Evolutionary conservation across 176 grass and related monocot species (phyloP).

Genomic region (Eleusine coracana): DNA sequence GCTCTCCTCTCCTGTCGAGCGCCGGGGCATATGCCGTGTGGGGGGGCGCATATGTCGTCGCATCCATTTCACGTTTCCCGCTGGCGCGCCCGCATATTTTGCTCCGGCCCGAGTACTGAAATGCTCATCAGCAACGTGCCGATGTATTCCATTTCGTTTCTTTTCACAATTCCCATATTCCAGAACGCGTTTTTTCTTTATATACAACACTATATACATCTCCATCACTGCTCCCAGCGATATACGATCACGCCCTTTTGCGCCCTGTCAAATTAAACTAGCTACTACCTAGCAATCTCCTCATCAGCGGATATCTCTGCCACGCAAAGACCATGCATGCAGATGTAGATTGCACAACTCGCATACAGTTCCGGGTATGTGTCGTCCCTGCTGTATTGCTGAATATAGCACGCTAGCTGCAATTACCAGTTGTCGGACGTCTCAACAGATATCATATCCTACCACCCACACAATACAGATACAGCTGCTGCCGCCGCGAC

Average conservation of each 20-base stretch:
- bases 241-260: neutral
- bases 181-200: neutral
- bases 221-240: neutral
- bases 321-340: neutral
- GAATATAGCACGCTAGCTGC: neutral
- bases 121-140: neutral
- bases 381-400: slow-evolving; percentile 1
- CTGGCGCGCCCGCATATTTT: neutral
- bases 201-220: too few species aligned
- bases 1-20: too few species aligned
- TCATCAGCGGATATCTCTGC: too few species aligned
- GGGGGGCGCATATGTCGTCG: neutral
- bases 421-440: neutral
- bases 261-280: neutral
- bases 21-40: neutral
- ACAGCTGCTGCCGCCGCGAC: neutral
- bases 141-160: neutral
- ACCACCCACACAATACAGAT: too few species aligned
- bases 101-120: neutral
- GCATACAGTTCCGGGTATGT: too few species aligned
- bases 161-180: neutral
- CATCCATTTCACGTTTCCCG: neutral
- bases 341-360: neutral
- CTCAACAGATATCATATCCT: neutral
- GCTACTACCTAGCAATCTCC: too few species aligned